These are phyloP conservation scores for Parmales sp. DNA, from an alignment of 108 stramenopile genomes.

Conservation along the genomic window DNA sequence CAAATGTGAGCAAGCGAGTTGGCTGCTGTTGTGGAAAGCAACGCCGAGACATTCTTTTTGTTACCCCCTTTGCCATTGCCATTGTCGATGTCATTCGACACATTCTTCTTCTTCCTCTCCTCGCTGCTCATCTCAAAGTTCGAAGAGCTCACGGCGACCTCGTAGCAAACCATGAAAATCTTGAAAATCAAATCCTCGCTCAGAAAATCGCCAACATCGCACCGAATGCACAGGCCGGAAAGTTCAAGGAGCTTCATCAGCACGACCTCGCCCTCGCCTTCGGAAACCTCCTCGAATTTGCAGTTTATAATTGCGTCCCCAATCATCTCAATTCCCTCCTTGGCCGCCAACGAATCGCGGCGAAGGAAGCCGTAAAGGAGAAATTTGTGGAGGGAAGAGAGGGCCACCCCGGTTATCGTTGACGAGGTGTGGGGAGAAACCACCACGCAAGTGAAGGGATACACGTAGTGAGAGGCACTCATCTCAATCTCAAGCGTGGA, in stretches of 20 bases:
- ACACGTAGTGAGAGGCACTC: too few species aligned
- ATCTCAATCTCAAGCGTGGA: too few species aligned
- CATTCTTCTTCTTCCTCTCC: constrained; percentile 33
- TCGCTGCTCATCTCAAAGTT: constrained; percentile 55
- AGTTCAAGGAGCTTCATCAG: constrained; percentile 59
- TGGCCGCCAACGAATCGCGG: background rate
- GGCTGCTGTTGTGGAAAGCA: background rate
- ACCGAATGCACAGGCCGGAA: constrained; percentile 56
- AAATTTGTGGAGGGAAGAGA: constrained; percentile 62
- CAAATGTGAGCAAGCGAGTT: too few species aligned
- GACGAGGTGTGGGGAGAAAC: constrained; percentile 47
- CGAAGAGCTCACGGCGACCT: constrained; percentile 44
- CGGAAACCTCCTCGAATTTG: constrained; percentile 49
- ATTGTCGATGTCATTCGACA: background rate
- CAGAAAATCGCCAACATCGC: constrained; percentile 32
- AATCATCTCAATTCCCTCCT: constrained; percentile 39
- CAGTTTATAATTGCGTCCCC: constrained; percentile 49
- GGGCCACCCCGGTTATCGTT: constrained; percentile 50
- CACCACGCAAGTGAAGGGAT: constrained; percentile 62
- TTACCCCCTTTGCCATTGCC: background rate
- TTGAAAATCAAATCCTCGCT: constrained; percentile 38
- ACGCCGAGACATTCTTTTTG: background rate
- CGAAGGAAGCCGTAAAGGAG: constrained; percentile 55
- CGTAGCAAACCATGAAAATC: constrained; percentile 59
- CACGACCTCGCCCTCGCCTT: constrained; percentile 52